Base-by-base conservation (phyloP, 2,329 filamentous ascomycete genomes). In the Cladosporium sp. region DNA sequence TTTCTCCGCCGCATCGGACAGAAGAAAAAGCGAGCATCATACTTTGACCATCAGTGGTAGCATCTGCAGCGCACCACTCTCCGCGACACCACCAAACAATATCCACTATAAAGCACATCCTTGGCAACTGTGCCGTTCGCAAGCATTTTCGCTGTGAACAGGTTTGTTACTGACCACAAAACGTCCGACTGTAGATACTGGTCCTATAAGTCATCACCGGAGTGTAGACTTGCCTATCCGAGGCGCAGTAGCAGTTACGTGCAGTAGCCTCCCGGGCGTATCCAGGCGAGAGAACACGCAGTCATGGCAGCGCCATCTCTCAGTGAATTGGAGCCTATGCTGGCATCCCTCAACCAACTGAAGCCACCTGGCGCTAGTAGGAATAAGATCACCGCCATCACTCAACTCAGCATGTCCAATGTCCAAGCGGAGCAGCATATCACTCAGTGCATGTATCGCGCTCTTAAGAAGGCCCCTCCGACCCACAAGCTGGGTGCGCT, bases 401-500 rank as follows among this genome's bases (percentile, higher is more conserved):
- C 92, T 16, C 77, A 82, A 25, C 83, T 97, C 38, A 96, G 92
- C 74, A 86, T 90, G 55, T 83, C 82, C 64, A 94, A 95, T 68
- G 84, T 95, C 62, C 85, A 95, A 85, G 92, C 87, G 72, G 92
- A 97, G 75, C 93, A 89, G 49, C 84, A 91, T 62, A 83, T 98
- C 66, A 88, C 97, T 62, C 90, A 95, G 70, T 96, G 95, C 70
- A 86, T 98, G 65, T 95, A 88, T 74, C 94, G 91, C 59, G 91
- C 96, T 67, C 94, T 97, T 79, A 95, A 94, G 73, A 95, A 93
- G 72, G 85, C 91, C 60, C 88, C 89, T 53, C 83, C 83, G 68
- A 95, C 90, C 69, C 92, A 98, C 81, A 98, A 98, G 75, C 81
- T 98, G 71, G 93, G 93, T 74, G 91, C 96, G 67, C 85, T 98